Percentiles rank a stretch among this genome's conserved stretches.
Conservation (phyloP, 208 protist species). For the Acanthamoeba quina region DNA sequence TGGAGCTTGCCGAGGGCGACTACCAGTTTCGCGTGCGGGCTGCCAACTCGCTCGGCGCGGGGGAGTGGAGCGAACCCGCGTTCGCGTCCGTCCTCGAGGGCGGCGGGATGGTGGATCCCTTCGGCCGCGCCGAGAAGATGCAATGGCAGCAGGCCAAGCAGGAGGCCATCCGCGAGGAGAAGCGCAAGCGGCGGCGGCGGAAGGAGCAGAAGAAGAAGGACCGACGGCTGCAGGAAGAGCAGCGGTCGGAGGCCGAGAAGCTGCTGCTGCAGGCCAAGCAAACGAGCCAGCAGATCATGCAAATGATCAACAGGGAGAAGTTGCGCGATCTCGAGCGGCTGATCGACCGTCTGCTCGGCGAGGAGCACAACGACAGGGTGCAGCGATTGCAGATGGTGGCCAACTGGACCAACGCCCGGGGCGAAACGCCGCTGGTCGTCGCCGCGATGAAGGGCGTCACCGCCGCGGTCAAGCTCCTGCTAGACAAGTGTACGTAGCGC, state of each 20-base stretch:
- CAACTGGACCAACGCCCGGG: conserved; percentile 21
- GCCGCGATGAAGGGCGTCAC: neutral
- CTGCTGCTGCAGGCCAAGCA: neutral
- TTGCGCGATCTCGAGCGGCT: neutral
- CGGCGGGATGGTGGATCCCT: neutral
- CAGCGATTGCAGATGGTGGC: neutral
- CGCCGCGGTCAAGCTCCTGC: neutral
- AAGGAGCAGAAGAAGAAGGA: conserved; percentile 10
- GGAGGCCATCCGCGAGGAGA: neutral
- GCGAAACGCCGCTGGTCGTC: neutral
- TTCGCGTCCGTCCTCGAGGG: neutral
- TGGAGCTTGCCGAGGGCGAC: neutral
- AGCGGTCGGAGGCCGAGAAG: neutral
- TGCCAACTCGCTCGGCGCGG: neutral
- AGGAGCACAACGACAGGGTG: neutral
- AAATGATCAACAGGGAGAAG: neutral
- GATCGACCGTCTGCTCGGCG: neutral
- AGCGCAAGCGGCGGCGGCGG: neutral
- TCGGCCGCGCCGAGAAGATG: neutral
- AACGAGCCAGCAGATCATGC: neutral
- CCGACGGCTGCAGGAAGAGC: neutral
- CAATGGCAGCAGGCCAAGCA: conserved; percentile 13
- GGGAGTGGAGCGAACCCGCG: neutral
- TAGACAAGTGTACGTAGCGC: neutral
- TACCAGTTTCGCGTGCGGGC: neutral